Percentiles rank a stretch among this genome's conserved stretches.
phyloP scores from a whole-genome alignment of 805 yeast species.

The Cyberlindnera sargentensis region DNA sequence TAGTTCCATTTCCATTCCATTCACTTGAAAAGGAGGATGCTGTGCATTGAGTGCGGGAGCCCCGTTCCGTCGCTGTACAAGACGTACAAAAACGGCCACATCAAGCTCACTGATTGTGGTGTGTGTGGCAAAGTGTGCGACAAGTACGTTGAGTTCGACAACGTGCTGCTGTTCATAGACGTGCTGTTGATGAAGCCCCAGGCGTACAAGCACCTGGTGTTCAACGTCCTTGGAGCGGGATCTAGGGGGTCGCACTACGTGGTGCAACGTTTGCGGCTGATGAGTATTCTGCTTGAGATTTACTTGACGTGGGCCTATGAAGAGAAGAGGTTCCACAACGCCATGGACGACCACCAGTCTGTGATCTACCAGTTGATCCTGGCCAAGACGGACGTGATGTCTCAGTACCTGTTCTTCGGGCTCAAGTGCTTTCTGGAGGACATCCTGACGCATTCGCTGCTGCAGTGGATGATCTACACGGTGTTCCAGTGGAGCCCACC shows the following conservation, averaged over 20 bases:
- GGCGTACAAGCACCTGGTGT: constrained; percentile 82
- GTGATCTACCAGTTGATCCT: background rate
- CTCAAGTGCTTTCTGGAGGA: constrained; percentile 44
- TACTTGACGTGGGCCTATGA: constrained; percentile 89
- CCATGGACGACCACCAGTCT: background rate
- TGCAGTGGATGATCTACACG: constrained; percentile 25
- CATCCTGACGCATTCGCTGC: constrained; percentile 30
- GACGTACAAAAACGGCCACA: constrained; percentile 68
- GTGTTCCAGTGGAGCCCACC: constrained; percentile 25
- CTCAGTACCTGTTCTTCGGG: constrained; percentile 54
- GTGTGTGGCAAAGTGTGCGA: constrained; percentile 74
- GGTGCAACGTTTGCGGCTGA: constrained; percentile 44
- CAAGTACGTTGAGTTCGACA: constrained; percentile 85
- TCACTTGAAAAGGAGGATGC: constrained; percentile 39
- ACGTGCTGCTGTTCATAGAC: constrained; percentile 77
- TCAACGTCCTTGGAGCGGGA: constrained; percentile 42
- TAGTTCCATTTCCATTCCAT: background rate
- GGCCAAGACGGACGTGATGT: constrained; percentile 21
- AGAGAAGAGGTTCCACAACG: constrained; percentile 43
- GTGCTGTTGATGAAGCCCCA: constrained; percentile 77
- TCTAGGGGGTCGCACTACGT: background rate
- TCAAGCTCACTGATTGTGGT: constrained; percentile 70
- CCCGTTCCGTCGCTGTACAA: constrained; percentile 62
- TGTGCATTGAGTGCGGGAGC: constrained; percentile 82
- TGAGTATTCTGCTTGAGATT: constrained; percentile 76